A percentile compares a stretch with the other conserved stretches of the same genome.
Evolutionary conservation across 2,329 filamentous ascomycete genomes (phyloP).

Genomic region (Curvularia sp.): DNA sequence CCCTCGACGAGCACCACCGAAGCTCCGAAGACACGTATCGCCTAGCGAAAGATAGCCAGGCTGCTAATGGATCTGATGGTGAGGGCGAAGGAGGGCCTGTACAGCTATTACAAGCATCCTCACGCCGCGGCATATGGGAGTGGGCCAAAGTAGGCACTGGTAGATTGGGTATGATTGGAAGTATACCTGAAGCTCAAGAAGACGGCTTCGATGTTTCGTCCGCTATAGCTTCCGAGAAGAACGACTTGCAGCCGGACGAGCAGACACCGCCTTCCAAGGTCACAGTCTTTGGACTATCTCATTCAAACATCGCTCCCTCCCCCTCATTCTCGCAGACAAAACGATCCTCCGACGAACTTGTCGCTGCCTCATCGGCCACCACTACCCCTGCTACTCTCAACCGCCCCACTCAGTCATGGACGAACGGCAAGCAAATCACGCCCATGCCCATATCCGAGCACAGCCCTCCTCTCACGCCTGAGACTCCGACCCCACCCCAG

Average conservation of each 20-base stretch:
- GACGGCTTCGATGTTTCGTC: slow-evolving; percentile 42
- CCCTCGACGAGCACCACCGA: slow-evolving; percentile 45
- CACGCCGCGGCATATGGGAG: slow-evolving; percentile 43
- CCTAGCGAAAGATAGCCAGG: slow-evolving; percentile 26
- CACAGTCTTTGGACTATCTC: slow-evolving; percentile 35
- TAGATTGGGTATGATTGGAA: slow-evolving; percentile 38
- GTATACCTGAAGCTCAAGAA: slow-evolving; percentile 29
- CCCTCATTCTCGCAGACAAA: slow-evolving; percentile 45
- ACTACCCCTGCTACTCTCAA: slow-evolving; percentile 36
- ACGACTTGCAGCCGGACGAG: slow-evolving; percentile 20
- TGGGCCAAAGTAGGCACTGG: slow-evolving; percentile 45
- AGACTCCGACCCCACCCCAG: slow-evolving; percentile 34
- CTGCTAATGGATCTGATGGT: slow-evolving; percentile 10
- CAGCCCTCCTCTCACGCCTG: slow-evolving; percentile 23
- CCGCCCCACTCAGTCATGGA: slow-evolving; percentile 22
- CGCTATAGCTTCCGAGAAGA: slow-evolving; percentile 30
- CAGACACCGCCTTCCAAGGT: slow-evolving; percentile 28
- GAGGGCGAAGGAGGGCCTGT: slow-evolving; percentile 7
- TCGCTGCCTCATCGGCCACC: slow-evolving; percentile 35
- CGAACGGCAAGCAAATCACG: slow-evolving; percentile 22
- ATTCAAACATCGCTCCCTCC: slow-evolving; percentile 22
- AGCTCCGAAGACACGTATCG: slow-evolving; percentile 43
- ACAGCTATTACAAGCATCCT: slow-evolving; percentile 24
- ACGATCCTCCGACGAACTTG: slow-evolving; percentile 44
- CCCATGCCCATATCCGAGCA: slow-evolving; percentile 21